These are phyloP conservation scores for Gossypium schwendimanii DNA, from an alignment of 441 rosid species.

Conservation along the genomic window DNA sequence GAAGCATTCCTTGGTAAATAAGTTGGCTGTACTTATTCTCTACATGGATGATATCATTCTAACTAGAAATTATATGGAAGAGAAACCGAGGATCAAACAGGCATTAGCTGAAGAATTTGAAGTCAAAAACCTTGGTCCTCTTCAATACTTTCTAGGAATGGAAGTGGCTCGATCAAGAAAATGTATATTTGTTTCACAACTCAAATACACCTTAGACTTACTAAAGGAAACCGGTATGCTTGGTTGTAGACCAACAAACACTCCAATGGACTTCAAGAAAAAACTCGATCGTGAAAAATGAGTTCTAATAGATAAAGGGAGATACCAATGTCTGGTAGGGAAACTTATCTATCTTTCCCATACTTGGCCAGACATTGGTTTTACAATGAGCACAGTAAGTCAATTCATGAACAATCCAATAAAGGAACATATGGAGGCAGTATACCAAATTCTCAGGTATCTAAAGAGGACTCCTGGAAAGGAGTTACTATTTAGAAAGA, in stretches of 20 bases:
- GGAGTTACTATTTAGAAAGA: not conserved
- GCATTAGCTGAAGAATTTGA: not conserved
- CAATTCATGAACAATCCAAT: not conserved
- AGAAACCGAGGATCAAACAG: no score
- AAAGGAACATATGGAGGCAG: not conserved
- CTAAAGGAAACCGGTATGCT: not conserved
- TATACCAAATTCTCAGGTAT: not conserved
- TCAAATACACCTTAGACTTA: not conserved
- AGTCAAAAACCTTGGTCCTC: not conserved
- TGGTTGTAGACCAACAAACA: not conserved
- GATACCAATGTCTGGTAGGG: not conserved
- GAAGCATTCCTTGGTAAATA: not conserved
- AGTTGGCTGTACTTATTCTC: no score
- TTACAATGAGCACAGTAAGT: not conserved
- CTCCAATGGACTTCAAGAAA: not conserved
- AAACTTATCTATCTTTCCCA: not conserved
- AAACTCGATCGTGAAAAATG: not conserved
- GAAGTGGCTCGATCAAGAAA: not conserved
- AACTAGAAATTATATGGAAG: not conserved
- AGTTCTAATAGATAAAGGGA: not conserved
- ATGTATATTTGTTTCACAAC: not conserved
- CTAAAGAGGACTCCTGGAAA: not conserved
- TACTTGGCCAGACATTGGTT: not conserved
- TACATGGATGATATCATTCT: no score
- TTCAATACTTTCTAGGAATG: no score